Evolutionary conservation across 106 monocot genomes (phyloP).

Genomic region (Vanilla planifolia): DNA sequence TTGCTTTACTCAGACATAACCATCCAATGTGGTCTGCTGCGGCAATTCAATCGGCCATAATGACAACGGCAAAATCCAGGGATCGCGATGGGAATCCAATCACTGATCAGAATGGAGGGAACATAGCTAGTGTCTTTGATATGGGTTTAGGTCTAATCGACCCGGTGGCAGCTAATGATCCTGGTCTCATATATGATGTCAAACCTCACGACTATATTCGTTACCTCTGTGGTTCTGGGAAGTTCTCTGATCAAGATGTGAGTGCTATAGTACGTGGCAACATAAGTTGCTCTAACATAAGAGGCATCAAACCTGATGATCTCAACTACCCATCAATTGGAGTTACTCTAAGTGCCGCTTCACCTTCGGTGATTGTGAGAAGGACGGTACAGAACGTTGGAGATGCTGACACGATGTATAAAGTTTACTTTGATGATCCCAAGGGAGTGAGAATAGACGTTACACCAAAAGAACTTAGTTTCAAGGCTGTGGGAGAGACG

Average conservation of each 20-base stretch:
- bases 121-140: background rate
- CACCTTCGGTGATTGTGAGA: background rate
- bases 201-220: conserved; percentile 13
- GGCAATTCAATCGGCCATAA: conserved; percentile 24
- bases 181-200: conserved; percentile 26
- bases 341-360: background rate
- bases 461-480: conserved; percentile 5
- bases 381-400: conserved; percentile 26
- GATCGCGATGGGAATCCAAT: conserved; percentile 13
- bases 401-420: background rate
- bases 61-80: conserved; percentile 10
- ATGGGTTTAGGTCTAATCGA: conserved; percentile 19
- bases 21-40: conserved; percentile 22
- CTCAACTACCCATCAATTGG: conserved; percentile 26
- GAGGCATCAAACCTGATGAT: background rate
- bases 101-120: background rate
- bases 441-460: conserved; percentile 15
- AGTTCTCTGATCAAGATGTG: conserved; percentile 4
- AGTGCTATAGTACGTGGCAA: background rate
- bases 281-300: background rate
- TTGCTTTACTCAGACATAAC: conserved; percentile 12
- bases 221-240: conserved; percentile 13
- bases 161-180: conserved; percentile 14
- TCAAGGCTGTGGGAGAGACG: background rate
- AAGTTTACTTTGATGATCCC: conserved; percentile 3